phyloP scores from a whole-genome alignment of 805 yeast species.

The Starmerella gropengiesseri region DNA sequence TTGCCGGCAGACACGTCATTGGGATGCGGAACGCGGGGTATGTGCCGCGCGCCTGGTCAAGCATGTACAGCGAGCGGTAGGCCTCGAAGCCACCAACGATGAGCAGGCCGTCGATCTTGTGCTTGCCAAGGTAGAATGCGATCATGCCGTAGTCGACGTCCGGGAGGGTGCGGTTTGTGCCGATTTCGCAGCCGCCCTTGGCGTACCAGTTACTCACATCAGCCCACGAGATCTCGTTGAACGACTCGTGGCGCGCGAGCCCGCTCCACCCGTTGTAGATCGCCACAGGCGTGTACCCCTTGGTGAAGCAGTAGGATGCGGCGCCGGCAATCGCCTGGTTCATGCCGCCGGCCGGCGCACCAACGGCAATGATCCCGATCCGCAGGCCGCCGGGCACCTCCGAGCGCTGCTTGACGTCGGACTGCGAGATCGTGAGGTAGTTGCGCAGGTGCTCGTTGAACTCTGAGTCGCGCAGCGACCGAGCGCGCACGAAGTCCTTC shows the following conservation, averaged over 20 bases:
- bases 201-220: conserved; percentile 83
- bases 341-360: conserved; percentile 97
- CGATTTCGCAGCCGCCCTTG: conserved; percentile 91
- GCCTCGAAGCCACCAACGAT: conserved; percentile 97
- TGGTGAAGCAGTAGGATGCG: conserved; percentile 73
- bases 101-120: conserved; percentile 75
- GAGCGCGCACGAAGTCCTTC: conserved; percentile 77
- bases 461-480: conserved; percentile 75
- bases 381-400: conserved; percentile 33
- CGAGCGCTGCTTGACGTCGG: conserved; percentile 40
- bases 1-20: conserved; percentile 86
- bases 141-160: conserved; percentile 75
- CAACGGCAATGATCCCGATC: conserved; percentile 80
- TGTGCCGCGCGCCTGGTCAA: conserved; percentile 59
- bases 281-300: conserved; percentile 84
- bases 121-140: conserved; percentile 87
- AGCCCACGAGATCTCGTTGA: conserved; percentile 64
- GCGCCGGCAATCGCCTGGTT: conserved; percentile 89
- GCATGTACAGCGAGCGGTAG: conserved; percentile 70
- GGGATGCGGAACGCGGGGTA: conserved; percentile 94
- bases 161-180: conserved; percentile 87
- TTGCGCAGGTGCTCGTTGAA: conserved; percentile 70
- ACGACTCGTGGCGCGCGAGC: conserved; percentile 76
- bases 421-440: conserved; percentile 57
- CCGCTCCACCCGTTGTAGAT: conserved; percentile 92